Evolutionary conservation across 164 flowering plant species (phyloP).

Genomic region (Kalanchoe fedtschenkoi): DNA sequence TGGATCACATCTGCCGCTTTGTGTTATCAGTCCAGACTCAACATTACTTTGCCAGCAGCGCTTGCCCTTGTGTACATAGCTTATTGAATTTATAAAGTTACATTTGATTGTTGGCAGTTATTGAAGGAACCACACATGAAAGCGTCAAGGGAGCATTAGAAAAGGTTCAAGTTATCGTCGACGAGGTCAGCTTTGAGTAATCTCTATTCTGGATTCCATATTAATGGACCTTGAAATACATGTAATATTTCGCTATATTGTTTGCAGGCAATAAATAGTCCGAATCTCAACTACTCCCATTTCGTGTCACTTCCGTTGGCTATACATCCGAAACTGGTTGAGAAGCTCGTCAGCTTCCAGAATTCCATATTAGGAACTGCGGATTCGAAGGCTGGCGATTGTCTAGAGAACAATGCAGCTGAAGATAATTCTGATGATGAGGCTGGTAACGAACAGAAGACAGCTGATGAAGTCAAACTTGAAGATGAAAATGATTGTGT

Average conservation of each 20-base stretch:
- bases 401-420: slow-evolving; percentile 24
- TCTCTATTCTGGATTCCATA: not conserved
- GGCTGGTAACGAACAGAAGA: slow-evolving; percentile 17
- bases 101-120: slow-evolving; percentile 28
- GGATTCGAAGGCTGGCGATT: slow-evolving; percentile 17
- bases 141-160: slow-evolving; percentile 54
- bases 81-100: slow-evolving; percentile 8
- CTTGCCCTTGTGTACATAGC: not conserved
- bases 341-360: slow-evolving; percentile 72
- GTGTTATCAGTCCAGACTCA: not conserved
- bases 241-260: slow-evolving; percentile 5
- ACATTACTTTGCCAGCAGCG: not conserved
- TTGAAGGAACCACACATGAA: slow-evolving; percentile 65
- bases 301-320: slow-evolving; percentile 94
- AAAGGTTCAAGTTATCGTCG: slow-evolving; percentile 42
- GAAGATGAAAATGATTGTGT: slow-evolving; percentile 29
- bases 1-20: not conserved
- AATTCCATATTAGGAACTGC: slow-evolving; percentile 43
- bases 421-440: slow-evolving; percentile 32
- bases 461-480: slow-evolving; percentile 28
- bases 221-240: no score
- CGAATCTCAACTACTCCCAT: slow-evolving; percentile 71
- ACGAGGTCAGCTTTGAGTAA: slow-evolving; percentile 43
- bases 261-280: slow-evolving; percentile 62
- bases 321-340: slow-evolving; percentile 72